phyloP scores from a whole-genome alignment of 176 grass and related monocot species.

The Tillandsia leiboldiana region DNA sequence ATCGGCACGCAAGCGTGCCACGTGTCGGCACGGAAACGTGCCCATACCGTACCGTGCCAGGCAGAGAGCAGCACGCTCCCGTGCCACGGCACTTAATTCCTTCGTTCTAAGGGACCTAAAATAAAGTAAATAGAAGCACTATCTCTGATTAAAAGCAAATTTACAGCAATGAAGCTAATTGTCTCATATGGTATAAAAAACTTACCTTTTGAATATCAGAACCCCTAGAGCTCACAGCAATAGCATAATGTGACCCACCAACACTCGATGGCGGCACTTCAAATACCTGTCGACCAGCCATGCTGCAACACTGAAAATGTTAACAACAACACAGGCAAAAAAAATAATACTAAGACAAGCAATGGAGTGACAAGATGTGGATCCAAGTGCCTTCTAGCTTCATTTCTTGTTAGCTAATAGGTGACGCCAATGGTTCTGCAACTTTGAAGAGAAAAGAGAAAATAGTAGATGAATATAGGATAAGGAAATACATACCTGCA shows the following conservation, averaged over 20 bases:
- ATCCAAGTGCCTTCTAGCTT: background rate
- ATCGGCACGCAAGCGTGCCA: too few relatives aligned
- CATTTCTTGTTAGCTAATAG: background rate
- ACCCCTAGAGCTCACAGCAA: constrained; percentile 75
- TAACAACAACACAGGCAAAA: background rate
- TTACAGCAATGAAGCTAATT: background rate
- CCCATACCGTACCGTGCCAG: too few relatives aligned
- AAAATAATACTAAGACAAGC: background rate
- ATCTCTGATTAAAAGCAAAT: background rate
- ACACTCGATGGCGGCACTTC: constrained; percentile 63
- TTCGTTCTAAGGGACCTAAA: background rate
- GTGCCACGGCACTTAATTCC: too few relatives aligned
- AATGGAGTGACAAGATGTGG: background rate
- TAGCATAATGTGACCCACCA: constrained; percentile 70
- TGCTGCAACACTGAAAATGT: constrained; percentile 44
- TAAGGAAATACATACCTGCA: constrained; percentile 46
- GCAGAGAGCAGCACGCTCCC: too few relatives aligned
- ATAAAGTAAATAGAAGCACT: background rate
- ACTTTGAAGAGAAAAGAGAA: background rate
- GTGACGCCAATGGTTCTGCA: background rate
- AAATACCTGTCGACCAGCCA: constrained; percentile 74
- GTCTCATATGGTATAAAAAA: background rate
- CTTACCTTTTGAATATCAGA: constrained; percentile 73
- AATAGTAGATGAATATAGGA: background rate
- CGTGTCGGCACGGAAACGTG: too few relatives aligned